Conservation (phyloP, 345 rosid genomes). For the Arabis alpina region DNA sequence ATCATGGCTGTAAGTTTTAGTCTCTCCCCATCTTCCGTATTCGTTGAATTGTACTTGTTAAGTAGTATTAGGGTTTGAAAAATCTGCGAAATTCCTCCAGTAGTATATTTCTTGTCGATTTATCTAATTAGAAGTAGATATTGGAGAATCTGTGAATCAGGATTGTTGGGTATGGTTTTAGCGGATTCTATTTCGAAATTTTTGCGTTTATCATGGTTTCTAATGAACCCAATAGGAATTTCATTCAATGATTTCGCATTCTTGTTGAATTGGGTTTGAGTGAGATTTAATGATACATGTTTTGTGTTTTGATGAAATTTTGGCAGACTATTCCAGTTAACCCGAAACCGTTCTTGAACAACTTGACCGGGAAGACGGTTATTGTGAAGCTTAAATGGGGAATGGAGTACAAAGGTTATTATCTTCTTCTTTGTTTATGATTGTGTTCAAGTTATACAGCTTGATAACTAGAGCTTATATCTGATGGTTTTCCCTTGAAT, state of each 20-base stretch:
- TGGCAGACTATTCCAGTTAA: slow-evolving; percentile 85
- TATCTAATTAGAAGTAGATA: not conserved
- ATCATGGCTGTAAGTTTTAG: slow-evolving; percentile 42
- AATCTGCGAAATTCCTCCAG: not conserved
- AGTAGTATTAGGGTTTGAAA: slow-evolving; percentile 7
- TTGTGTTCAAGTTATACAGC: not conserved
- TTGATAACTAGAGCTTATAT: too few species aligned
- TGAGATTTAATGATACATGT: not conserved
- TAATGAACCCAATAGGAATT: not conserved
- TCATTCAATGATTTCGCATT: not conserved
- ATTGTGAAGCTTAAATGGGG: slow-evolving; percentile 93
- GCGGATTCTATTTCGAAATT: not conserved
- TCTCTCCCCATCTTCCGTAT: not conserved
- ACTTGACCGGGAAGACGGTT: slow-evolving; percentile 82
- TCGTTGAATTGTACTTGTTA: not conserved
- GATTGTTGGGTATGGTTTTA: not conserved
- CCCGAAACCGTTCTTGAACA: slow-evolving; percentile 92
- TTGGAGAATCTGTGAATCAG: not conserved
- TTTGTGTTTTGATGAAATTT: slow-evolving; percentile 7
- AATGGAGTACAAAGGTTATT: slow-evolving; percentile 85
- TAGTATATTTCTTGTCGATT: not conserved
- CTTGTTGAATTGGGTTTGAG: not conserved
- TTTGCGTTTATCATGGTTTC: not conserved
- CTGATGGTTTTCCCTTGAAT: slow-evolving; percentile 1
- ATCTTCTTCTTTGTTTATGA: not conserved